Evolutionary conservation across 495 filamentous ascomycete genomes (phyloP).

Genomic region (Tuber melanosporum): DNA sequence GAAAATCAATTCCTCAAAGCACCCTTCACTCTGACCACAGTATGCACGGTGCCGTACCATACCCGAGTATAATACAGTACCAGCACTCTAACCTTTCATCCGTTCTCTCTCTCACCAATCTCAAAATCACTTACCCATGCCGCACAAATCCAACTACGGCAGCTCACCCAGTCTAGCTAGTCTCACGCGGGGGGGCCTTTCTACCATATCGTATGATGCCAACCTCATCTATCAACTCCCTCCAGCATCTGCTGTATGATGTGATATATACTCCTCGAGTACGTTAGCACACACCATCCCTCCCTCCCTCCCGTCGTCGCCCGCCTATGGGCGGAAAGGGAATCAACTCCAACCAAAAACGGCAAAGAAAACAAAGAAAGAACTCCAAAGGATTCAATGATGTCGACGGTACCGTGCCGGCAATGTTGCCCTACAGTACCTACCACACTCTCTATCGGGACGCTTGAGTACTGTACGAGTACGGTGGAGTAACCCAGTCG

Average conservation of each 20-base stretch:
- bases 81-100: neutral
- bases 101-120: neutral
- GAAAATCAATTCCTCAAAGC: neutral
- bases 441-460: too few relatives aligned
- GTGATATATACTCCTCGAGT: too few relatives aligned
- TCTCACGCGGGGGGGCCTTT: neutral
- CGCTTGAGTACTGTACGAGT: too few relatives aligned
- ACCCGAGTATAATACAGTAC: neutral
- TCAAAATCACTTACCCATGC: neutral
- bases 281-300: neutral
- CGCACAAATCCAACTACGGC: neutral
- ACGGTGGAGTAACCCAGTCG: too few relatives aligned
- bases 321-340: too few relatives aligned
- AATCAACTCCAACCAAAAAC: too few relatives aligned
- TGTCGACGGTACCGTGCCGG: too few relatives aligned
- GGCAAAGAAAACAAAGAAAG: too few relatives aligned
- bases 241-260: neutral
- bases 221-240: neutral
- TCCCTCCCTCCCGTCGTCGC: neutral
- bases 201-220: neutral
- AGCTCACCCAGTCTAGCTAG: neutral
- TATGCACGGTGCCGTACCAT: neutral
- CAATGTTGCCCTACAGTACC: too few relatives aligned
- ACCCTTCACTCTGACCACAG: neutral
- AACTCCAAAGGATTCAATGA: too few relatives aligned